Conservation (phyloP, 2,329 filamentous ascomycete species). For the Apiospora marii region DNA sequence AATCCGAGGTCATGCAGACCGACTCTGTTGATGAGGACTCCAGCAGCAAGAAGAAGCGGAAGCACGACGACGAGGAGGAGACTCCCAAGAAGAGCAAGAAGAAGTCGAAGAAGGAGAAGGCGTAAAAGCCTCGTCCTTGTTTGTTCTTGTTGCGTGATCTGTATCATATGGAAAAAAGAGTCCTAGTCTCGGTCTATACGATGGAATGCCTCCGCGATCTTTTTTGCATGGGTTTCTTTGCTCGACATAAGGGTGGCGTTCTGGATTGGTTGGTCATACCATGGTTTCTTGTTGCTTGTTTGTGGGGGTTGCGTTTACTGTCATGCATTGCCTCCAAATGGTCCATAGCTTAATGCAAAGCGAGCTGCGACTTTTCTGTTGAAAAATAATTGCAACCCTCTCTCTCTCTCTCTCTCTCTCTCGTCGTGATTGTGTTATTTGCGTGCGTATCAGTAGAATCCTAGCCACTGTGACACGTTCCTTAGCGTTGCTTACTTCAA, state of each 20-base stretch:
- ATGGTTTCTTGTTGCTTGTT: conserved; percentile 24
- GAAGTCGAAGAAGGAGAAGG: conserved; percentile 70
- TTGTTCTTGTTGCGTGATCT: conserved; percentile 24
- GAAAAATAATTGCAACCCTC: background rate
- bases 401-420: background rate
- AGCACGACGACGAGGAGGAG: conserved; percentile 70
- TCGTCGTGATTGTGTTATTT: background rate
- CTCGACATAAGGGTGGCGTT: conserved; percentile 25
- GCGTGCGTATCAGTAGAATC: background rate
- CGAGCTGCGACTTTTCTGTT: conserved; percentile 20
- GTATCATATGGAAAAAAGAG: conserved; percentile 24
- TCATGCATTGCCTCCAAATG: conserved; percentile 16
- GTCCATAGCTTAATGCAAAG: conserved; percentile 25
- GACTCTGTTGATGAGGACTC: conserved; percentile 55
- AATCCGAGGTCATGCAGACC: conserved; percentile 63
- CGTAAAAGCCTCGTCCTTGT: conserved; percentile 43
- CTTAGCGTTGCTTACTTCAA: background rate
- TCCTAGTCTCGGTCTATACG: conserved; percentile 21
- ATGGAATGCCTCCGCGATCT: conserved; percentile 21
- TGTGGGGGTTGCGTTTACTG: conserved; percentile 1
- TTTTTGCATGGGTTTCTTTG: conserved; percentile 22
- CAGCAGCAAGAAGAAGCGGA: conserved; percentile 76
- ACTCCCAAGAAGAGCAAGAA: conserved; percentile 60
- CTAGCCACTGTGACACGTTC: too few relatives aligned
- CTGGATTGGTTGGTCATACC: conserved; percentile 25